A percentile compares a stretch with the other conserved stretches of the same genome.
Conservation (phyloP, 805 yeast species). For the Starmerella potacharoeniae region DNA sequence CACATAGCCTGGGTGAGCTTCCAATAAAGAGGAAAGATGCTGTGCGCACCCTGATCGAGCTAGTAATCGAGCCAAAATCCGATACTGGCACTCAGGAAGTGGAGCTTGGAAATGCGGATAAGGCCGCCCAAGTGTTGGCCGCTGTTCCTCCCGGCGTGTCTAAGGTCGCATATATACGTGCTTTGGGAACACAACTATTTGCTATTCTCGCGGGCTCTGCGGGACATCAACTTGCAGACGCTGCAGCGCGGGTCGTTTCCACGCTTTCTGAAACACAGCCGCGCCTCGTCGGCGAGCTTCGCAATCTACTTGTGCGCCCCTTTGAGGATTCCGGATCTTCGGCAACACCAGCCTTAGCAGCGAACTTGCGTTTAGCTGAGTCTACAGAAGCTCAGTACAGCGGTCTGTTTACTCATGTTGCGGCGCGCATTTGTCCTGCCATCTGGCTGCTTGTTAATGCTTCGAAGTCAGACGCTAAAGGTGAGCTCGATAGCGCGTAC, state of each 20-base stretch:
- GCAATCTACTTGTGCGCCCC: slow-evolving; percentile 14
- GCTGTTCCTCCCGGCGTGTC: slow-evolving; percentile 46
- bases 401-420: not conserved
- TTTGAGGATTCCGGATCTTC: not conserved
- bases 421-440: not conserved
- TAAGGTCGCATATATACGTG: slow-evolving; percentile 41
- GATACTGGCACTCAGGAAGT: slow-evolving; percentile 40
- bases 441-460: not conserved
- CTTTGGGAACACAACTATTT: slow-evolving; percentile 55
- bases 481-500: not conserved
- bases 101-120: slow-evolving; percentile 51
- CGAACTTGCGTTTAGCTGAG: slow-evolving; percentile 9
- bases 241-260: slow-evolving; percentile 5
- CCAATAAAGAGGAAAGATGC: slow-evolving; percentile 57
- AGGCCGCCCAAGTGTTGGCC: slow-evolving; percentile 54
- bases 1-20: slow-evolving; percentile 41
- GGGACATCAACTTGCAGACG: slow-evolving; percentile 1
- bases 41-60: slow-evolving; percentile 60
- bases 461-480: not conserved
- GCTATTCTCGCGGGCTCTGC: slow-evolving; percentile 35
- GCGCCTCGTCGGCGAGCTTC: slow-evolving; percentile 13
- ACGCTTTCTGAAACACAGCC: slow-evolving; percentile 11
- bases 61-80: slow-evolving; percentile 65
- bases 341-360: slow-evolving; percentile 6
- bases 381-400: not conserved